Evolutionary conservation across 306 rosid species (phyloP), one percentile per base, ranked within the genome.

Genomic region (Medicago ruthenica): DNA sequence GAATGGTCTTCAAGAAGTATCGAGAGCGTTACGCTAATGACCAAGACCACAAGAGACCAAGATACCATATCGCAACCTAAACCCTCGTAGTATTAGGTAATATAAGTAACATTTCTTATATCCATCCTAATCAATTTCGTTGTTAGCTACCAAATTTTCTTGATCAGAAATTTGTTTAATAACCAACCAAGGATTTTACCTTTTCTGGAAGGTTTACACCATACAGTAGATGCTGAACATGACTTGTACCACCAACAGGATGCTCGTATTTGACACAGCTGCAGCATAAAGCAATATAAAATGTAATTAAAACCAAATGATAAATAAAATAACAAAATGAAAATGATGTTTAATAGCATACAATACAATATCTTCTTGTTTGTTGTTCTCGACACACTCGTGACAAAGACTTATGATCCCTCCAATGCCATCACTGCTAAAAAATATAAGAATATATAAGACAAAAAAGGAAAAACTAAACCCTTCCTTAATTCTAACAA

Each of bases 231-330:
- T 71, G 68, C 41, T 87, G 86, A 71, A 50, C 2, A 16, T 41
- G 75, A 7, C 21, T 18, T 17, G 36, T 48, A 59, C 51, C 50
- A 0, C 51, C 55, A 20, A 3, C 40, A 4, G 83, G 89, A 3
- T 47, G 68, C 73, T 90, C 82, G 2, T 67, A 85, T 10, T n/a
- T 27, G 2, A 68, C 82, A 79, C 85, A 79, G 21, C 92, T 90
- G 65, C 50, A 71, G 18, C 37, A 76, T 40, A 31, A 47, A 66
- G 7, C 5, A 0, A 74, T 9, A 1, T 14, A 83, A 34, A 41
- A 39, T 50, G 4, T 4, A 5, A n/a, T 1, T 7, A 4, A 73
- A 40, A 14, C 12, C 3, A 8, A 60, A 13, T 3, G 44, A 31
- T 8, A 15, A 14, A 20, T 31, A 31, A 13, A 57, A 39, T 27